A percentile compares a stretch with the other conserved stretches of the same genome.
phyloP scores from a whole-genome alignment of 2,329 filamentous ascomycete species.

The Cercospora sojina region DNA sequence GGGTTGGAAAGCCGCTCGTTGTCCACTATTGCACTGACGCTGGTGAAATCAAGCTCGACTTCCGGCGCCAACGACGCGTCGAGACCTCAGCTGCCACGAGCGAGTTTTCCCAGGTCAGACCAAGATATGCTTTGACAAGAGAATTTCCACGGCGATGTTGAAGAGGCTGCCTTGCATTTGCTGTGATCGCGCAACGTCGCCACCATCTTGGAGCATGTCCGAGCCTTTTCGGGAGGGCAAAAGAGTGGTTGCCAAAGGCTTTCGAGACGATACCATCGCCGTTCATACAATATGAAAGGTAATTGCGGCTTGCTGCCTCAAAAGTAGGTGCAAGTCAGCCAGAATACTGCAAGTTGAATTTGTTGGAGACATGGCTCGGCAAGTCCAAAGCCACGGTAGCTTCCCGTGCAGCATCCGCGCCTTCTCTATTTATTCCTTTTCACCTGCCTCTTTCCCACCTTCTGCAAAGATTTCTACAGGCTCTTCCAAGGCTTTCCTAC shows the following conservation, averaged over 20 bases:
- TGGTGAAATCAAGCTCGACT: neutral
- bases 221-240: too few relatives aligned
- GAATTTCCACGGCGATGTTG: too few relatives aligned
- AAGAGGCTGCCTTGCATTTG: too few relatives aligned
- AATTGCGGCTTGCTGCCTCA: neutral
- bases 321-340: neutral
- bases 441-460: neutral
- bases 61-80: neutral
- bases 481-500: neutral
- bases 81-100: too few relatives aligned
- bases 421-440: neutral
- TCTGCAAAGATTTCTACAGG: neutral
- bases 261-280: too few relatives aligned
- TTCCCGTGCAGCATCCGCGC: neutral
- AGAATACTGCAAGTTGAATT: neutral
- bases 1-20: neutral
- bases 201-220: too few relatives aligned
- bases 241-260: too few relatives aligned
- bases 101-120: too few relatives aligned
- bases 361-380: neutral
- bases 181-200: too few relatives aligned
- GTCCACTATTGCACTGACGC: neutral
- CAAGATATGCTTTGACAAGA: too few relatives aligned
- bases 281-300: neutral
- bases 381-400: neutral